Conservation (phyloP, 1,284 basidiomycete genomes). For the Ganoderma leucocontextum region DNA sequence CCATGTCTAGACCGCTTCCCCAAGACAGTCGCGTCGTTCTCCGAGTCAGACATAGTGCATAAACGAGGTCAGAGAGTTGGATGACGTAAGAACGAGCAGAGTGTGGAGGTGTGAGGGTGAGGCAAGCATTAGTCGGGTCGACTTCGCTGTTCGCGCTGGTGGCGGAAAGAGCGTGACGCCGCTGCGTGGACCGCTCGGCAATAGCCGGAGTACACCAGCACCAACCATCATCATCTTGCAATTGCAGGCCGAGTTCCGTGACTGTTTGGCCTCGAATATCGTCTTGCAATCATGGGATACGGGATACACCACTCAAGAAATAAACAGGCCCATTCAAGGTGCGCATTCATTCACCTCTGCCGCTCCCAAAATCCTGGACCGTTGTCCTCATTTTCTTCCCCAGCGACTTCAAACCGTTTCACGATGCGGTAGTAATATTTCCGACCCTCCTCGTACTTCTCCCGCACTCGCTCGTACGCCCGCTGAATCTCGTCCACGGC, state of each 20-base stretch:
- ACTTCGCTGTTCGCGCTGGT: background rate
- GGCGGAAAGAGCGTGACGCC: background rate
- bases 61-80: background rate
- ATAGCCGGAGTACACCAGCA: too few relatives aligned
- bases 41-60: conserved; percentile 49
- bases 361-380: background rate
- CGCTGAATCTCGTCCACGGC: conserved; percentile 4
- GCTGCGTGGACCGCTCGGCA: too few relatives aligned
- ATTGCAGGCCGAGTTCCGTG: too few relatives aligned
- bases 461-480: conserved; percentile 21
- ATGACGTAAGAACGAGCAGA: background rate
- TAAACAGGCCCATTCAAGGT: background rate
- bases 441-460: conserved; percentile 24
- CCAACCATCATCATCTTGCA: too few relatives aligned
- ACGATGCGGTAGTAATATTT: conserved; percentile 28
- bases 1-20: conserved; percentile 69
- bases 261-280: too few relatives aligned
- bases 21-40: conserved; percentile 54
- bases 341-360: background rate
- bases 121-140: background rate
- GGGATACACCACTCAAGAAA: background rate
- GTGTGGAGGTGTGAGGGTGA: background rate
- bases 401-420: conserved; percentile 22
- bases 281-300: too few relatives aligned
- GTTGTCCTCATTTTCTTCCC: background rate